phyloP scores from a whole-genome alignment of 2,329 filamentous ascomycete species.

The Hymenoscyphus salicellus region DNA sequence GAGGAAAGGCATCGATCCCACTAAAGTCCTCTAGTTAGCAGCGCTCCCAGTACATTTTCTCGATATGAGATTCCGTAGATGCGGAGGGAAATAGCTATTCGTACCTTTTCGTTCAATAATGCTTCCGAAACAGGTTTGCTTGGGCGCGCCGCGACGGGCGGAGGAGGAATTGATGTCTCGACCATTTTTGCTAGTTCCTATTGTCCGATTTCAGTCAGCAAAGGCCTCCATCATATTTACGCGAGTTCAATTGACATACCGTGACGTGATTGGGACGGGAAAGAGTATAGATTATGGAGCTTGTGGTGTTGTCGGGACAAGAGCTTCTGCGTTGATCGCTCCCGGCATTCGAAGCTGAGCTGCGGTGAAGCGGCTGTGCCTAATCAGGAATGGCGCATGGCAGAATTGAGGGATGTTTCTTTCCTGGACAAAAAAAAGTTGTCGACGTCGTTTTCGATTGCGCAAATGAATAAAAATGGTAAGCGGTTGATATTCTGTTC shows the following conservation, averaged over 20 bases:
- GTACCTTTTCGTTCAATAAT: slow-evolving; percentile 96
- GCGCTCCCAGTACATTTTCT: not conserved
- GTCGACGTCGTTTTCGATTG: not conserved
- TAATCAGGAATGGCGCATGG: slow-evolving; percentile 11
- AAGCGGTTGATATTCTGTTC: not conserved
- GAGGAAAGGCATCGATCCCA: slow-evolving; percentile 99
- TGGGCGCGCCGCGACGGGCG: slow-evolving; percentile 64
- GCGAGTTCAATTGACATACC: slow-evolving; percentile 19
- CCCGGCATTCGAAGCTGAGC: not conserved
- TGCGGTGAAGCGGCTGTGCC: slow-evolving; percentile 3
- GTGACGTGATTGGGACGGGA: slow-evolving; percentile 10
- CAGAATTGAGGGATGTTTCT: slow-evolving; percentile 9
- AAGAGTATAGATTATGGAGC: not conserved
- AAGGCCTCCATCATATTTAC: not conserved
- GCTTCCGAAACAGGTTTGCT: slow-evolving; percentile 89
- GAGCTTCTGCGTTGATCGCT: slow-evolving; percentile 10
- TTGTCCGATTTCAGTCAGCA: not conserved
- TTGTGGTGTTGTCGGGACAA: slow-evolving; percentile 1
- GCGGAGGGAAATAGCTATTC: not conserved
- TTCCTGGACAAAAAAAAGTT: not conserved
- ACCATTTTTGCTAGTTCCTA: slow-evolving; percentile 25
- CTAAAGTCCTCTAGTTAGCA: slow-evolving; percentile 46
- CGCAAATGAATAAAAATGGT: slow-evolving; percentile 20
- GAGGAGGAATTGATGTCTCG: slow-evolving; percentile 44
- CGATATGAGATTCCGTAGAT: not conserved